Evolutionary conservation across 495 filamentous ascomycete species (phyloP).

Genomic region (Trichocladium antarcticum): DNA sequence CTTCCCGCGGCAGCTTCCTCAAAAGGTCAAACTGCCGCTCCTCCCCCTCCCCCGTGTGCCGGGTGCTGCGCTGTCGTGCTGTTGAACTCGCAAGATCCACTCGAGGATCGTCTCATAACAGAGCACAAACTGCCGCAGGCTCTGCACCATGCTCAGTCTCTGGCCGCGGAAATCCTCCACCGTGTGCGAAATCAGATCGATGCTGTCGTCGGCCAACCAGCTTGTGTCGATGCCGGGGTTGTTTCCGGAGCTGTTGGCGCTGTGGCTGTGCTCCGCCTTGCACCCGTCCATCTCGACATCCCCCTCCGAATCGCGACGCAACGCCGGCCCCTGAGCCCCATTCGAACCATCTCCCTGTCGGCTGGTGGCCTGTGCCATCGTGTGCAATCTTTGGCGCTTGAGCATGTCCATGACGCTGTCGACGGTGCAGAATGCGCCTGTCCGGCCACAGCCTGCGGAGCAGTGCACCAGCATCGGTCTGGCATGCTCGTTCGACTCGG

Average conservation of each 20-base stretch:
- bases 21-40: conserved; percentile 22
- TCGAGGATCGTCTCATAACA: conserved; percentile 94
- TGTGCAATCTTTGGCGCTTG: conserved; percentile 54
- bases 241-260: background rate
- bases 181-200: conserved; percentile 73
- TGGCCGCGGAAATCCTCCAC: conserved; percentile 85
- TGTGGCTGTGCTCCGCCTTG: background rate
- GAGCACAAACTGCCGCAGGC: conserved; percentile 82
- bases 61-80: conserved; percentile 8
- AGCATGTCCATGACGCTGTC: conserved; percentile 91
- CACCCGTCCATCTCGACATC: conserved; percentile 30
- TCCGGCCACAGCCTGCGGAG: conserved; percentile 88
- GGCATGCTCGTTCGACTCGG: conserved; percentile 40
- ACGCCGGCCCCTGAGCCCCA: conserved; percentile 6
- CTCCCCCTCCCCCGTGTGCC: conserved; percentile 12
- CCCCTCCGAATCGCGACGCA: conserved; percentile 27
- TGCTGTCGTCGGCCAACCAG: conserved; percentile 41
- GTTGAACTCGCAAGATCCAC: conserved; percentile 51
- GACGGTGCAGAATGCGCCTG: conserved; percentile 91
- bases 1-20: background rate
- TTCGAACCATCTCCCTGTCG: conserved; percentile 10
- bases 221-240: conserved; percentile 22
- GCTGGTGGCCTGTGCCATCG: background rate
- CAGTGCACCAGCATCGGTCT: conserved; percentile 87
- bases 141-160: conserved; percentile 93